phyloP scores from a whole-genome alignment of 1,139 yeast genomes.

The Taphrina pruni region DNA sequence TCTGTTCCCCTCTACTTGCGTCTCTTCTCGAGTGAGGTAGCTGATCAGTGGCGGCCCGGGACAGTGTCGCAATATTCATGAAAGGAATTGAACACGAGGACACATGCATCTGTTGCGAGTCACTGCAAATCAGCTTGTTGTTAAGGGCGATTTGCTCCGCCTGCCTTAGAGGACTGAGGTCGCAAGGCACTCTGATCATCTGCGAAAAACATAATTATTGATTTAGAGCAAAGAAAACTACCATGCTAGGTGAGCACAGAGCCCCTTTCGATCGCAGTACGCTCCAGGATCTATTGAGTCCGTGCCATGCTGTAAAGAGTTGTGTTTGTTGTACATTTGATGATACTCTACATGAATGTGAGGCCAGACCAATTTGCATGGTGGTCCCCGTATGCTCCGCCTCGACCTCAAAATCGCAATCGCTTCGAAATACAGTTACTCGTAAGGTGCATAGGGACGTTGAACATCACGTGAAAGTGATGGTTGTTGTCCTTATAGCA shows the following conservation, averaged over 20 bases:
- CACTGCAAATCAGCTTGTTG: no score
- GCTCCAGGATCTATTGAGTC: not conserved
- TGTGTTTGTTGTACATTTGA: not conserved
- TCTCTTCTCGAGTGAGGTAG: no score
- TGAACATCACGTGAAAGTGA: no score
- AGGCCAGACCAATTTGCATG: not conserved
- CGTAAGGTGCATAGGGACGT: no score
- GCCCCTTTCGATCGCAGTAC: not conserved
- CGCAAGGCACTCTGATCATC: no score
- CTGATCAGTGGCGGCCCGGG: no score
- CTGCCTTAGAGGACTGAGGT: no score
- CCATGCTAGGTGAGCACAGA: not conserved
- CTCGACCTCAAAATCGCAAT: not conserved
- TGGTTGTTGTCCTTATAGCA: not conserved
- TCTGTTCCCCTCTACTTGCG: not conserved
- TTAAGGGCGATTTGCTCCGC: no score
- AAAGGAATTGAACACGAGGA: no score
- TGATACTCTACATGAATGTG: slow-evolving; percentile 4
- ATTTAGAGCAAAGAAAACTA: not conserved
- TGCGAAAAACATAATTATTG: not conserved
- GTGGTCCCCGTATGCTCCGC: not conserved
- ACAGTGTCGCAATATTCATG: no score
- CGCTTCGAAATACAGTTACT: not conserved
- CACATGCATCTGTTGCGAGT: no score
- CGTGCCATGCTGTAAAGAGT: not conserved